Percentiles rank a stretch among this genome's conserved stretches.
phyloP scores from a whole-genome alignment of 2,329 filamentous ascomycete genomes.

The Aspergillus aculeatus region DNA sequence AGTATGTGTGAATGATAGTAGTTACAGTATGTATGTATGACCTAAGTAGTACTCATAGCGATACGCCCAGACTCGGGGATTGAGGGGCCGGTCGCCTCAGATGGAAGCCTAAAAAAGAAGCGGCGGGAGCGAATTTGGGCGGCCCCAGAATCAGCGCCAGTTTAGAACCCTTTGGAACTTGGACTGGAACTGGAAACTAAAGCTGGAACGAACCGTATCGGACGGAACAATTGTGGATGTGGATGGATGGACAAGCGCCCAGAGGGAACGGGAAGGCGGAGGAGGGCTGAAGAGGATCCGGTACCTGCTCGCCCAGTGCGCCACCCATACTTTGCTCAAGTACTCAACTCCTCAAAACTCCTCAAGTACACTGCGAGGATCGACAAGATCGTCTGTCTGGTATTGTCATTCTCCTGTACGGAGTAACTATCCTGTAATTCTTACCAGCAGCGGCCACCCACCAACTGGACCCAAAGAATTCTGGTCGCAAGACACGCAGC shows the following conservation, averaged over 20 bases:
- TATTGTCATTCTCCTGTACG: constrained; percentile 13
- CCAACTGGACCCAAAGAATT: background rate
- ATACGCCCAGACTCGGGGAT: background rate
- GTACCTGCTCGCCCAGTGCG: constrained; percentile 13
- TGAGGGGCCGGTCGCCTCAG: constrained; percentile 15
- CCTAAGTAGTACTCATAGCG: background rate
- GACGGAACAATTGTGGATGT: background rate
- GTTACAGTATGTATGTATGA: too few species aligned
- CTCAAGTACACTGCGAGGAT: constrained; percentile 9
- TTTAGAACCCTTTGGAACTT: background rate
- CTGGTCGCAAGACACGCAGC: constrained; percentile 21
- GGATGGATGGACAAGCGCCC: background rate
- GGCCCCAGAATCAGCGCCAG: constrained; percentile 15
- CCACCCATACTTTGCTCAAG: constrained; percentile 14
- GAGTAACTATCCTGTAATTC: background rate
- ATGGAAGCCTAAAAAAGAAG: constrained; percentile 27
- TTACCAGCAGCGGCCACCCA: background rate
- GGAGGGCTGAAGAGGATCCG: constrained; percentile 3
- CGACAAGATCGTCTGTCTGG: constrained; percentile 19
- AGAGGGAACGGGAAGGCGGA: background rate
- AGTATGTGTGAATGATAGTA: too few species aligned
- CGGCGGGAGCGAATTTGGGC: constrained; percentile 20
- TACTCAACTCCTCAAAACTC: background rate
- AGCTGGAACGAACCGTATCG: background rate
- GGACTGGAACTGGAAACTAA: background rate